Evolutionary conservation across 2,329 filamentous ascomycete genomes (phyloP), one percentile per base, ranked within the genome.

Genomic region (Pestalotiopsis sp.): DNA sequence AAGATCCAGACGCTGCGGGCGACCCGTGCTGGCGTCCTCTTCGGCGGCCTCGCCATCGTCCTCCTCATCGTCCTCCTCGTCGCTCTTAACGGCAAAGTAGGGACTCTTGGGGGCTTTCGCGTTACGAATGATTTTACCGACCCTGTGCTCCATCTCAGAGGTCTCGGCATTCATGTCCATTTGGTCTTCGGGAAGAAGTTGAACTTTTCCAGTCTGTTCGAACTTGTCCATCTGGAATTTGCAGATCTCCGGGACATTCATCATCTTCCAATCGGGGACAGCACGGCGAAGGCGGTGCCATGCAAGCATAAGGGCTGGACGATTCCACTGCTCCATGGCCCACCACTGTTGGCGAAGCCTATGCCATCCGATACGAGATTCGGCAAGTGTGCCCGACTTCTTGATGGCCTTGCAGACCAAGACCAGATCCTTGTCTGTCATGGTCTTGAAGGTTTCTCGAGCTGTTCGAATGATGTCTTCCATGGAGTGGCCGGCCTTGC

Each of bases 291-390:
- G 68, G 6, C 77, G 76, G 62, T 71, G 72, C 76, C 76, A 79
- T n/a, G 72, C 74, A 3, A 79, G 23, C 69, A 78, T 76, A 0
- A 78, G 45, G 11, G 73, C 70, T 9, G 76, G 70, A 3, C 76
- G 72, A 0, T 71, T 67, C 73, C 74, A 78, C 41, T 56, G 41
- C 13, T 68, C 68, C 9, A 64, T 39, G 13, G 57, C 64, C 66
- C 39, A 73, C 27, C 36, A 59, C 13, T 14, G 20, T 31, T 31
- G 12, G 67, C 57, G 52, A 23, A 79, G 52, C 58, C 74, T 77
- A 7, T 71, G 67, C 77, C 77, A 78, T 1, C 77, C 75, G 57
- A 79, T 78, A 17, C 77, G 77, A 41, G 71, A 74, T 11, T 77
- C 74, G 3, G 72, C 70, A 20, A 69, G 73, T 3, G 69, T 73